A percentile compares a stretch with the other conserved stretches of the same genome.
Conservation (phyloP, 371 early-diverging fungal species). For the Chytridiales sp. region DNA sequence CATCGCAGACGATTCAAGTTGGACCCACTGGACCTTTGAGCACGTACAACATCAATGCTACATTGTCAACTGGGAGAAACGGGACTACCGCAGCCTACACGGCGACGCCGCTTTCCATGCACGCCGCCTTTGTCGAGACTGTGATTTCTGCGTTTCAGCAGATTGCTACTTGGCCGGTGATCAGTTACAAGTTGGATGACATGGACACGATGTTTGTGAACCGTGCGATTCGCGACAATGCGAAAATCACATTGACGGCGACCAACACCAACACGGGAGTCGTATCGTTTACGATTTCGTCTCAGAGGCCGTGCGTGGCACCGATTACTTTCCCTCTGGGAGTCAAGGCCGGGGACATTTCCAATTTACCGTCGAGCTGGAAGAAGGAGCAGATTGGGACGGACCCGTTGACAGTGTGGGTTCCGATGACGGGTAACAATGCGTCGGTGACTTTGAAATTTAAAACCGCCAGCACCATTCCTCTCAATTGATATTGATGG, state of each 20-base stretch:
- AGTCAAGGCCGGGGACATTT: not conserved
- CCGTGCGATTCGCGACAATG: not conserved
- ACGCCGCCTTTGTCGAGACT: not conserved
- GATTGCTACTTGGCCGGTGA: constrained; percentile 6
- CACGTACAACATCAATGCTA: not conserved
- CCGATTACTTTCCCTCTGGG: not conserved
- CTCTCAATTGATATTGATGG: too few relatives aligned
- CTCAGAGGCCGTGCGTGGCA: not conserved
- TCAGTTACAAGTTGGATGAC: constrained; percentile 8
- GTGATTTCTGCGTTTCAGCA: not conserved
- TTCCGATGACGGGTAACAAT: not conserved
- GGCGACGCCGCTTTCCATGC: not conserved
- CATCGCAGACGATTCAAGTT: too few relatives aligned
- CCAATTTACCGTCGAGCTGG: not conserved
- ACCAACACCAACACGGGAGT: not conserved
- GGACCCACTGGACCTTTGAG: not conserved
- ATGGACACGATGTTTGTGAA: not conserved
- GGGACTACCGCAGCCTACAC: not conserved
- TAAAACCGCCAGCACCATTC: too few relatives aligned
- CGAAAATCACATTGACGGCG: not conserved
- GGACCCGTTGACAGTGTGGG: constrained; percentile 12
- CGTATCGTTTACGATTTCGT: too few relatives aligned
- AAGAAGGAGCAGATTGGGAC: constrained; percentile 1
- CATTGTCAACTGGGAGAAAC: not conserved
- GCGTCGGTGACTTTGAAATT: not conserved